Percentiles rank a stretch among this genome's conserved stretches.
Evolutionary conservation across 2,329 filamentous ascomycete genomes (phyloP).

Genomic region (Penicillium glabrum): DNA sequence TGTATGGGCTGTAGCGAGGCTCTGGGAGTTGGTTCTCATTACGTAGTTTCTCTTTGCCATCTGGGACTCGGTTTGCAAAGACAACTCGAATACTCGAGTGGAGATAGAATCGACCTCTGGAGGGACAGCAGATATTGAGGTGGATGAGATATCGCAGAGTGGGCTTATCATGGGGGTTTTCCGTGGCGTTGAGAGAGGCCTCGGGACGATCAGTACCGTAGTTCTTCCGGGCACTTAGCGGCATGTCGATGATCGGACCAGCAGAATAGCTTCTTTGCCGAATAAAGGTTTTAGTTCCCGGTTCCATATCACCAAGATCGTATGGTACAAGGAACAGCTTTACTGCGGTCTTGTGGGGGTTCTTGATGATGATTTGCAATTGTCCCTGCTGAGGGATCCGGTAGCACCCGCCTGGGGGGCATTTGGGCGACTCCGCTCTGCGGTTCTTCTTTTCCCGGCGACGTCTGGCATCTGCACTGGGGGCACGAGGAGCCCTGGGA

Average conservation of each 20-base stretch:
- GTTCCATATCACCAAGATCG: slow-evolving; percentile 86
- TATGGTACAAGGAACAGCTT: slow-evolving; percentile 95
- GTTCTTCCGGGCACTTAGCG: slow-evolving; percentile 43
- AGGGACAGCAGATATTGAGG: slow-evolving; percentile 85
- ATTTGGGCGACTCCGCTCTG: slow-evolving; percentile 59
- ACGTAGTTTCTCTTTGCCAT: slow-evolving; percentile 86
- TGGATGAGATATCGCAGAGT: slow-evolving; percentile 88
- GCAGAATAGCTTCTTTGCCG: slow-evolving; percentile 90
- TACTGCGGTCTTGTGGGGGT: slow-evolving; percentile 96
- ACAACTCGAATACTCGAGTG: slow-evolving; percentile 93
- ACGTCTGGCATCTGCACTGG: slow-evolving; percentile 40
- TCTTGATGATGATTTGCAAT: slow-evolving; percentile 95
- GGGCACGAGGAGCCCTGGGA: slow-evolving; percentile 9
- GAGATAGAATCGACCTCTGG: slow-evolving; percentile 79
- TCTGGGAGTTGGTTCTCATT: slow-evolving; percentile 90
- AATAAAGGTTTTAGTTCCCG: slow-evolving; percentile 93
- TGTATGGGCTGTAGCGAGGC: slow-evolving; percentile 82
- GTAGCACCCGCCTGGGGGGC: slow-evolving; percentile 84
- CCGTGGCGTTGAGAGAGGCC: slow-evolving; percentile 50
- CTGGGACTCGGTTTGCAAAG: slow-evolving; percentile 93
- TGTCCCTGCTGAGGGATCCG: slow-evolving; percentile 92
- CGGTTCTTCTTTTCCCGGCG: slow-evolving; percentile 60
- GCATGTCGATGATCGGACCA: slow-evolving; percentile 77
- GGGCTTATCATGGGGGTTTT: slow-evolving; percentile 54
- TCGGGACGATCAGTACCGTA: slow-evolving; percentile 55